Percentiles rank a stretch among this genome's conserved stretches.
These are phyloP conservation scores for Diospyros lotus DNA, from an alignment of 148 eudicot genomes.

Conservation along the genomic window DNA sequence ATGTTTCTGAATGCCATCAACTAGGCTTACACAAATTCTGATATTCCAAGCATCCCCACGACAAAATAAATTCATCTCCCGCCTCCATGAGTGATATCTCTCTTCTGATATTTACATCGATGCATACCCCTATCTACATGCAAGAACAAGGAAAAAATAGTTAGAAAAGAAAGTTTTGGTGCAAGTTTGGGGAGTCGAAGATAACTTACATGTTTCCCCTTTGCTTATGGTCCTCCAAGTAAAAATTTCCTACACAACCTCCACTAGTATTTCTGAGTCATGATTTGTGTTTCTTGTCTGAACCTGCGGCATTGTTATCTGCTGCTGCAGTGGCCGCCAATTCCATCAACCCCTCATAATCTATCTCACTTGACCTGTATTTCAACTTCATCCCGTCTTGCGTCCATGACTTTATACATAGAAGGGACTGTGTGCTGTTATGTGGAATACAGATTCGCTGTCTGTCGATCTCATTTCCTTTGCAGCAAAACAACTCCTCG, in stretches of 20 bases:
- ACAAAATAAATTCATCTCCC: no score
- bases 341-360: conserved; percentile 66
- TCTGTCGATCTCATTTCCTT: conserved; percentile 61
- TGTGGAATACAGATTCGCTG: conserved; percentile 42
- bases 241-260: background rate
- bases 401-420: conserved; percentile 70
- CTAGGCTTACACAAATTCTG: no score
- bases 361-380: conserved; percentile 56
- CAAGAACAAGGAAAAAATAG: no score
- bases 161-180: background rate
- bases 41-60: no score
- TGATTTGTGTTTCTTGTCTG: conserved; percentile 49
- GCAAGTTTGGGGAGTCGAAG: background rate
- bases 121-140: no score
- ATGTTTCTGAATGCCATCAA: no score
- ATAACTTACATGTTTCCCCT: background rate
- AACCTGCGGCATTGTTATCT: conserved; percentile 24
- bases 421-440: conserved; percentile 31
- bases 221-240: background rate
- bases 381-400: conserved; percentile 58
- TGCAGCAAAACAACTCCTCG: conserved; percentile 62
- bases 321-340: conserved; percentile 33
- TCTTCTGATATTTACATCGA: no score
- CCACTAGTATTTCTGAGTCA: conserved; percentile 4
- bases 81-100: no score